Base-by-base conservation (phyloP, 306 rosid species). In the Mucuna pruriens region DNA sequence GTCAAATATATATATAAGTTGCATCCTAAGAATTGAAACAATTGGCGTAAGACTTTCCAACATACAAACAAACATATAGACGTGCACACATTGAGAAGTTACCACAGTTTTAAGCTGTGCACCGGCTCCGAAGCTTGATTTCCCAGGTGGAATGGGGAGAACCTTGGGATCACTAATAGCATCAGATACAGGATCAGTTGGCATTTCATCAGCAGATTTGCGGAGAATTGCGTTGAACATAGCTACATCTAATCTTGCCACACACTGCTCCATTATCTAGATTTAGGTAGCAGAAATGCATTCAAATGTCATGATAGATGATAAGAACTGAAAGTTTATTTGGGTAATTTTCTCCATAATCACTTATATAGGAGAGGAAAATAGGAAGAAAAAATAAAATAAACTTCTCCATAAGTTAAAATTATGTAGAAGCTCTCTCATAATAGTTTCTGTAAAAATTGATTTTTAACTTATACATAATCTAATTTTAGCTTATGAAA, bases 141-240 rank as follows among this genome's bases (percentile, higher is more conserved):
- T 90, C 48, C 90, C 97, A 11, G 89, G 87, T 60, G 87, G 91
- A 83, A 91, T 84, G 20, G 98, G 98, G 48, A 93, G 93, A 81
- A 93, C 98, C 82, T 84, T 90, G 34, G 89, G 84, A 80, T 93
- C 93, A 73, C 88, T 86, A 22, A 93, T 90, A 51, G 98, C 91
- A 39, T 93, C 98, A 1, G 97, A 93, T 80, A 91, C 86, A 49
- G 98, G 98, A 83, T 93, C 97, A 13, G 94, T 87, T 40, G 97
- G 98, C n/a, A 89, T 89, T 73, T 89, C 97, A 42, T 93, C 93
- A 31, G 78, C 86, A 31, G 98, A 90, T 74, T 93, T 89, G 39
- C 97, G 97, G 79, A 93, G 97, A 84, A 93, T 91, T 4, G 98
- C 98, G 83, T 93, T 93, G 88, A 93, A 87, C 98, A 91, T 91